Conservation (phyloP, 2,329 filamentous ascomycete species). For the Aureobasidium zeae region DNA sequence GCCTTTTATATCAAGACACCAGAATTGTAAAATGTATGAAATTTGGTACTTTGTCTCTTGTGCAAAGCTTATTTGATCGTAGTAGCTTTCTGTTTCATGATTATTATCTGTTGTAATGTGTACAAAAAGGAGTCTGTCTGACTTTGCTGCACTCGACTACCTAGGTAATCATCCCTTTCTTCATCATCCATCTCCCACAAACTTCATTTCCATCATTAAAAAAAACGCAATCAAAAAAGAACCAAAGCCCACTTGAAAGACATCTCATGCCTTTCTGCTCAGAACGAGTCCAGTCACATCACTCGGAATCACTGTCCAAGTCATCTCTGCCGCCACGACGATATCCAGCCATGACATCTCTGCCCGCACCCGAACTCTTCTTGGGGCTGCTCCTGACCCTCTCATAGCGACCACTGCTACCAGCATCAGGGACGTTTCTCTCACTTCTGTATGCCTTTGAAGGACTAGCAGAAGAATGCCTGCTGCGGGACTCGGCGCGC, state of each 20-base stretch:
- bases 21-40: too few species aligned
- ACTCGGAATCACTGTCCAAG: constrained; percentile 12
- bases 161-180: too few species aligned
- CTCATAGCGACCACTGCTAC: constrained; percentile 44
- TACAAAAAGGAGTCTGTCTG: too few species aligned
- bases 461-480: background rate
- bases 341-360: constrained; percentile 20
- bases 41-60: too few species aligned
- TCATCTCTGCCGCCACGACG: constrained; percentile 38
- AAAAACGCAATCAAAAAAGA: background rate
- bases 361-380: constrained; percentile 19
- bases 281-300: background rate
- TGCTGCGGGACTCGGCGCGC: background rate
- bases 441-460: background rate
- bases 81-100: too few species aligned
- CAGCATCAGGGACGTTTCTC: constrained; percentile 22
- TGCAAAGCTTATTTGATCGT: too few species aligned
- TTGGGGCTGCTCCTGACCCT: constrained; percentile 1
- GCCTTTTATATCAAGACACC: too few species aligned
- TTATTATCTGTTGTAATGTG: too few species aligned
- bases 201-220: too few species aligned
- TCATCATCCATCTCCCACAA: too few species aligned
- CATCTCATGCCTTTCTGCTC: background rate
- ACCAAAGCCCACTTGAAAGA: too few species aligned
- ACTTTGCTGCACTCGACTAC: too few species aligned